A percentile compares a stretch with the other conserved stretches of the same genome.
Conservation (phyloP, 1,139 yeast species). For the Candida tropicalis region DNA sequence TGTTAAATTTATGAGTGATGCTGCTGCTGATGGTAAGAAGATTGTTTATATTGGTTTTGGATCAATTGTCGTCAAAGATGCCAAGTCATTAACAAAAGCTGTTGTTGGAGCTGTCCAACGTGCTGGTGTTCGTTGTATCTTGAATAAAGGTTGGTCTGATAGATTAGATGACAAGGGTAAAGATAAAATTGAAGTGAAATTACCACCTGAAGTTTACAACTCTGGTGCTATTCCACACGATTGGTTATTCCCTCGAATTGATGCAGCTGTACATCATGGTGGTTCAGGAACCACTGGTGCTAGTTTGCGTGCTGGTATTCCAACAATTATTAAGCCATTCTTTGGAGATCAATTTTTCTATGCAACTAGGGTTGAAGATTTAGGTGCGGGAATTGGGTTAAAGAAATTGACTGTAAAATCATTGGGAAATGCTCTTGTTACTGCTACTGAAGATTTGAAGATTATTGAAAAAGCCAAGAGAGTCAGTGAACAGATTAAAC, state of each 20-base stretch:
- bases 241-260: slow-evolving; percentile 87
- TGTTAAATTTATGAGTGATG: slow-evolving; percentile 60
- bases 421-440: slow-evolving; percentile 66
- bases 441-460: slow-evolving; percentile 66
- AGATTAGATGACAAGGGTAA: slow-evolving; percentile 42
- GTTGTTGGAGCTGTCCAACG: slow-evolving; percentile 75
- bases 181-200: slow-evolving; percentile 45
- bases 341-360: slow-evolving; percentile 96
- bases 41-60: slow-evolving; percentile 94
- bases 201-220: slow-evolving; percentile 72
- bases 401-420: slow-evolving; percentile 66
- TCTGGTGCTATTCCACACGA: slow-evolving; percentile 86
- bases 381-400: slow-evolving; percentile 82
- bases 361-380: slow-evolving; percentile 82
- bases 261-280: slow-evolving; percentile 97
- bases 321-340: slow-evolving; percentile 90
- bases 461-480: slow-evolving; percentile 66
- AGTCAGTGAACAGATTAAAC: slow-evolving; percentile 61
- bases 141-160: slow-evolving; percentile 96
- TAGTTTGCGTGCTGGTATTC: slow-evolving; percentile 79
- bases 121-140: slow-evolving; percentile 81
- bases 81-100: slow-evolving; percentile 74
- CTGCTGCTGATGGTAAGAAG: slow-evolving; percentile 62
- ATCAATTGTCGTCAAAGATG: slow-evolving; percentile 86
- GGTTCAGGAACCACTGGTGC: slow-evolving; percentile 99